Base-by-base conservation (phyloP, 106 monocot genomes). In the Allium sativum region DNA sequence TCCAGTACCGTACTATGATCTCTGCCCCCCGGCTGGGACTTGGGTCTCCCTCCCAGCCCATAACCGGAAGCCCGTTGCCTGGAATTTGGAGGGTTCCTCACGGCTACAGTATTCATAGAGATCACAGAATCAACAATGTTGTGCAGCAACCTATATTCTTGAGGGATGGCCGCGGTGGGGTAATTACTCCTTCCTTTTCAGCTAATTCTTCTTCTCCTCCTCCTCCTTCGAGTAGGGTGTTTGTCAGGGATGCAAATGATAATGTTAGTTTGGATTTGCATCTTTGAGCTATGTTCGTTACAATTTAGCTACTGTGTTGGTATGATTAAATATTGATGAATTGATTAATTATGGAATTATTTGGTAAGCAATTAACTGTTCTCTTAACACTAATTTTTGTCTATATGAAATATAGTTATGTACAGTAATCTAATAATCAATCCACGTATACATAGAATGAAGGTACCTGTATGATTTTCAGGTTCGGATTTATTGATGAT, bases 181-280 rank as follows among this genome's bases (percentile, higher is more conserved):
- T 14, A 18, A 12, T 18, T 21, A 57, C 45, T 14, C 8, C 22
- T 8, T 64, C 84, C 6, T 55, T 72, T 22, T 50, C 48, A 15
- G 48, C 13, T 50, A 50, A 50, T 50, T 50, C 48, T 50, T 22
- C 58, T 61, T 7, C 43, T 58, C 12, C 9, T 58, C 10, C 11
- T 18, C 18, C 65, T 59, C 20, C 66, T 7, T 50, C 40, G 58
- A 48, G 64, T 31, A 51, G 67, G 43, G 53, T 62, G 41, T 45
- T 14, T 15, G 42, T 12, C 15, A 45, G 21, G 44, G 42, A 45
- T 1, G 67, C 21, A 21, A 69, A 78, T 50, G 85, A 86, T 16
- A 71, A 62, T 53, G 61, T 86, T 21, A 86, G 85, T 73, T 69
- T 86, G 73, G 85, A 86, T 78, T 65, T 86, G 75, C 81, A 75